Percentiles rank a stretch among this genome's conserved stretches.
Conservation (phyloP, 2,329 filamentous ascomycete genomes). For the Phialocephala subalpina region DNA sequence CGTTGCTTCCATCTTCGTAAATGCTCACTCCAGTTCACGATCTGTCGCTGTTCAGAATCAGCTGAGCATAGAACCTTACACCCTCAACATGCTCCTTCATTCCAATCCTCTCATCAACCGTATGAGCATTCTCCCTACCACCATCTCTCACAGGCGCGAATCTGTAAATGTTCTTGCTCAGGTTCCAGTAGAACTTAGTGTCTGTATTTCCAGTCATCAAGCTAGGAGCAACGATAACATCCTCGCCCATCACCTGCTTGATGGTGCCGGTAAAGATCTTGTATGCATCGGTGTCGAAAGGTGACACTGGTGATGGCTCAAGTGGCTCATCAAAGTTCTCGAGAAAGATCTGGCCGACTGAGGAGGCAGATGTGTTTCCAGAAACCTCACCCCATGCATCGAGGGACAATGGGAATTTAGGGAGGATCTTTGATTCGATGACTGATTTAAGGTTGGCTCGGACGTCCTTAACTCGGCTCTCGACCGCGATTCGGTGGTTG, state of each 20-base stretch:
- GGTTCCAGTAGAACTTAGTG: slow-evolving; percentile 41
- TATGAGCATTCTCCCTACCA: slow-evolving; percentile 45
- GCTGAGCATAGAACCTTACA: slow-evolving; percentile 46
- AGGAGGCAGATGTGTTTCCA: slow-evolving; percentile 30
- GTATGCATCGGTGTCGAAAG: slow-evolving; percentile 39
- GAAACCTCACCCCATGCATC: slow-evolving; percentile 53
- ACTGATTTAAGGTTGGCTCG: slow-evolving; percentile 53
- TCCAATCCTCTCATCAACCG: slow-evolving; percentile 49
- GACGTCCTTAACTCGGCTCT: slow-evolving; percentile 28
- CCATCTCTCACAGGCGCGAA: slow-evolving; percentile 48
- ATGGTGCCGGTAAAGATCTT: slow-evolving; percentile 34
- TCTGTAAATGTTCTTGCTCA: slow-evolving; percentile 49
- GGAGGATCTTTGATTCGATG: slow-evolving; percentile 56
- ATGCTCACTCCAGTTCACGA: not conserved
- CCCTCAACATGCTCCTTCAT: slow-evolving; percentile 50
- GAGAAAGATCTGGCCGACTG: slow-evolving; percentile 48
- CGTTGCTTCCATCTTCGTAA: no score
- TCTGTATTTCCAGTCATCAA: slow-evolving; percentile 39
- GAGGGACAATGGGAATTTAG: slow-evolving; percentile 40
- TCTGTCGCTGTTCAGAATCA: slow-evolving; percentile 37
- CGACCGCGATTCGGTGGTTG: slow-evolving; percentile 59
- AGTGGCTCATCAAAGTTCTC: slow-evolving; percentile 42
- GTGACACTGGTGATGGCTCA: slow-evolving; percentile 47
- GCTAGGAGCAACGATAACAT: slow-evolving; percentile 34
- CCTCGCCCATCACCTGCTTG: slow-evolving; percentile 31